Conservation (phyloP, 1,284 basidiomycete species). For the Ustilago loliicola region DNA sequence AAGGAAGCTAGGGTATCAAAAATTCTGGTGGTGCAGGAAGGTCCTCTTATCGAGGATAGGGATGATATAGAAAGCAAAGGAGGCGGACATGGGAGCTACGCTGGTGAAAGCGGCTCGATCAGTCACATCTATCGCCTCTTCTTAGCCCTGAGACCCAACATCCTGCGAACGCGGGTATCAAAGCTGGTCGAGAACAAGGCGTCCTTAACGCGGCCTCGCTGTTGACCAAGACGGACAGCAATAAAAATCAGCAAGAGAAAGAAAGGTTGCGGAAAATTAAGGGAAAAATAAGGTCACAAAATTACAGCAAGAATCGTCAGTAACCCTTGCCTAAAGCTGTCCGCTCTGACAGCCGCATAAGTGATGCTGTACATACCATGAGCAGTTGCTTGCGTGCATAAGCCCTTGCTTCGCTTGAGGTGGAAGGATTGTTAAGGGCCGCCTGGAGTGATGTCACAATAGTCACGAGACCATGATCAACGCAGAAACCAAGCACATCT, state of each 20-base stretch:
- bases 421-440: conserved; percentile 57
- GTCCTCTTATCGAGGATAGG: too few relatives aligned
- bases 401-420: conserved; percentile 39
- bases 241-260: background rate
- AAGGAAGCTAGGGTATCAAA: too few relatives aligned
- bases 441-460: conserved; percentile 20
- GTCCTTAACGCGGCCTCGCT: conserved; percentile 51
- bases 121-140: conserved; percentile 19
- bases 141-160: conserved; percentile 50
- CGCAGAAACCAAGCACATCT: background rate
- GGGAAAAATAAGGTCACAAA: conserved; percentile 6
- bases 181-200: conserved; percentile 46
- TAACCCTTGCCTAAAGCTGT: background rate
- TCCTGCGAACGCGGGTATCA: conserved; percentile 41
- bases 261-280: background rate
- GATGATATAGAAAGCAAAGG: too few relatives aligned
- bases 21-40: too few relatives aligned
- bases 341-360: background rate
- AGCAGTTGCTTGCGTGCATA: conserved; percentile 57
- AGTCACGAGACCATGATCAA: background rate
- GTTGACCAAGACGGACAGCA: background rate
- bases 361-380: conserved; percentile 28
- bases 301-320: conserved; percentile 1
- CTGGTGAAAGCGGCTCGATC: background rate
- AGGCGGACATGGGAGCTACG: background rate